Evolutionary conservation across 305 asterid genomes (phyloP).

Genomic region (Fraxinus latifolia): DNA sequence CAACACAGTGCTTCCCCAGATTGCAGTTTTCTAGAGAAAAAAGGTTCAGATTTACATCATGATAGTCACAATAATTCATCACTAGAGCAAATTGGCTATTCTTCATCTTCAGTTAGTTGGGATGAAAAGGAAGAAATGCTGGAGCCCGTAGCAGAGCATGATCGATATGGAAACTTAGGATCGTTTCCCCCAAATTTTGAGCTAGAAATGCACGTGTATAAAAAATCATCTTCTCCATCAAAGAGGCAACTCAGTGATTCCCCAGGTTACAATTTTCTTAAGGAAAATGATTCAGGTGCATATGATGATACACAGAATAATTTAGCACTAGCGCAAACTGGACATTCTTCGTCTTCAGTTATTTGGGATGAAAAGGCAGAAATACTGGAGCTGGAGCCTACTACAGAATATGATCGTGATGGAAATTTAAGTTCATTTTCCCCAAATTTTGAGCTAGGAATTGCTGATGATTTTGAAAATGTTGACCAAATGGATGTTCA

Average conservation of each 20-base stretch:
- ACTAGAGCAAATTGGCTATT: constrained; percentile 46
- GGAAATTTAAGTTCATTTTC: constrained; percentile 38
- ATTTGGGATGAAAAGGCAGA: constrained; percentile 58
- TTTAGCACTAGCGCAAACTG: constrained; percentile 49
- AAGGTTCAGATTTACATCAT: constrained; percentile 38
- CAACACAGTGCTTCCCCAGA: constrained; percentile 45
- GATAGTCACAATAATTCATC: constrained; percentile 39
- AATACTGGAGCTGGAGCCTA: constrained; percentile 28
- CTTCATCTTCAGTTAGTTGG: constrained; percentile 54
- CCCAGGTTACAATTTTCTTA: constrained; percentile 44
- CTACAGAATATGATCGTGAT: constrained; percentile 27
- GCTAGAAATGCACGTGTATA: constrained; percentile 27
- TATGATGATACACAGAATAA: constrained; percentile 40
- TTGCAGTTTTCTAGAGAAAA: constrained; percentile 45
- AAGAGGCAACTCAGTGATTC: constrained; percentile 46
- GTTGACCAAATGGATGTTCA: constrained; percentile 29
- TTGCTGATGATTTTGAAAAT: constrained; percentile 34
- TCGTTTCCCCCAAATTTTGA: constrained; percentile 36
- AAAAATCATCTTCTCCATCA: constrained; percentile 35
- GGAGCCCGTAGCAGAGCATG: constrained; percentile 30
- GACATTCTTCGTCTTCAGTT: constrained; percentile 48
- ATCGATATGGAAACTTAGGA: constrained; percentile 33
- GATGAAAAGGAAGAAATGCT: constrained; percentile 49
- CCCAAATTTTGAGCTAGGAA: constrained; percentile 33
- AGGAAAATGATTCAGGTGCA: constrained; percentile 39